Percentiles rank a stretch among this genome's conserved stretches.
These are phyloP conservation scores for Sicyos baderoa DNA, from an alignment of 306 rosid species.

Conservation along the genomic window DNA sequence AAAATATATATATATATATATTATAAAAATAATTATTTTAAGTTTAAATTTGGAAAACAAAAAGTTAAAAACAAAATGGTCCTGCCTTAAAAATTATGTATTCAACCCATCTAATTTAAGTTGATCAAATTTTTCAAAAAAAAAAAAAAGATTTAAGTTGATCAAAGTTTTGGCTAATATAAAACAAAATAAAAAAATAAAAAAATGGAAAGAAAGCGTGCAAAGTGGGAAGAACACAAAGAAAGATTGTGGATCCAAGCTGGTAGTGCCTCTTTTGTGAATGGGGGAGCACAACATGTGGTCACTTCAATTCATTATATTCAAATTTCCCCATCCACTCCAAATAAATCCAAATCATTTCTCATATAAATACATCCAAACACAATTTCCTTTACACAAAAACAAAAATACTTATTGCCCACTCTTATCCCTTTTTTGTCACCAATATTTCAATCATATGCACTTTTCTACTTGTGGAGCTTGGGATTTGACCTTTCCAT, in stretches of 20 bases:
- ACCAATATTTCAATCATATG: background rate
- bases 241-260: constrained; percentile 3
- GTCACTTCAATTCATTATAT: background rate
- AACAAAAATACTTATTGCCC: background rate
- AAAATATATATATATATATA: too few species aligned
- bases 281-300: constrained; percentile 2
- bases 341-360: background rate
- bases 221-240: constrained; percentile 7
- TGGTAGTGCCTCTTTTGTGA: constrained; percentile 11
- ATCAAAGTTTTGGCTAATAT: too few species aligned
- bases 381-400: background rate
- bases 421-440: background rate
- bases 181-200: too few species aligned
- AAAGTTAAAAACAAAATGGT: too few species aligned
- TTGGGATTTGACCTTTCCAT: background rate
- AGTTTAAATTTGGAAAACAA: too few species aligned
- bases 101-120: too few species aligned
- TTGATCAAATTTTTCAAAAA: too few species aligned
- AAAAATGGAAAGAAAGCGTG: background rate
- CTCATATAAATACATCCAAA: background rate
- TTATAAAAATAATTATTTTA: too few species aligned
- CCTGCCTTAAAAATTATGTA: too few species aligned
- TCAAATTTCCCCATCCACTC: background rate
- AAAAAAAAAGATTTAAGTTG: too few species aligned
- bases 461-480: background rate